phyloP scores from a whole-genome alignment of 2,329 filamentous ascomycete genomes.

The Colletotrichum sp. region DNA sequence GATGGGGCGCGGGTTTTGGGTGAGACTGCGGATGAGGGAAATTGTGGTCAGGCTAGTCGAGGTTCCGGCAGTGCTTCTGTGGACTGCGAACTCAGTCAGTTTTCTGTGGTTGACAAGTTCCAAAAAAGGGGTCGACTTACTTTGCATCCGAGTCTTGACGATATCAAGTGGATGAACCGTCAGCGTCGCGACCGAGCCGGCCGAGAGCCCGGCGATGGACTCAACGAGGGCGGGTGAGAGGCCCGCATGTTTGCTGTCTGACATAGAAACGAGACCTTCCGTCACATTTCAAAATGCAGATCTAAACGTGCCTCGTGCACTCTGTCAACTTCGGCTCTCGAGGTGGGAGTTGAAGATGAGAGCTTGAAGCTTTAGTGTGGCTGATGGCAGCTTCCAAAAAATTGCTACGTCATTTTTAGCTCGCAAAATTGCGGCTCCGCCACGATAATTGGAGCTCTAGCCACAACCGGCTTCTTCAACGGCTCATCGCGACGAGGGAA shows the following conservation, averaged over 20 bases:
- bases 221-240: slow-evolving; percentile 82
- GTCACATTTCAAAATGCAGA: slow-evolving; percentile 10
- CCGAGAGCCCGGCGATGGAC: slow-evolving; percentile 86
- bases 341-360: neutral
- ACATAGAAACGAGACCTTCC: slow-evolving; percentile 44
- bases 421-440: slow-evolving; percentile 14
- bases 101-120: neutral
- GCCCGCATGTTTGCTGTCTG: slow-evolving; percentile 56
- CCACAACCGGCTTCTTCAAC: neutral
- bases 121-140: slow-evolving; percentile 48
- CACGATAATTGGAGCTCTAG: slow-evolving; percentile 1
- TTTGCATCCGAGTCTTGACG: slow-evolving; percentile 94
- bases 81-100: slow-evolving; percentile 42
- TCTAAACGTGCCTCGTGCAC: neutral
- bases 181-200: slow-evolving; percentile 85
- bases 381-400: neutral
- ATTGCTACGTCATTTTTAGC: slow-evolving; percentile 19
- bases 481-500: neutral
- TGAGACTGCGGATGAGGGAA: slow-evolving; percentile 56
- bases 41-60: slow-evolving; percentile 51
- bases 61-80: slow-evolving; percentile 48
- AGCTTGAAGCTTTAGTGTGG: slow-evolving; percentile 7
- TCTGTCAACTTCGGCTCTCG: neutral
- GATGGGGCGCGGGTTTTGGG: slow-evolving; percentile 58
- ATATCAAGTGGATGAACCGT: slow-evolving; percentile 92